Percentiles rank a stretch among this genome's conserved stretches.
phyloP scores from a whole-genome alignment of 163 green algal genomes.

The Scenedesmus sp. region DNA sequence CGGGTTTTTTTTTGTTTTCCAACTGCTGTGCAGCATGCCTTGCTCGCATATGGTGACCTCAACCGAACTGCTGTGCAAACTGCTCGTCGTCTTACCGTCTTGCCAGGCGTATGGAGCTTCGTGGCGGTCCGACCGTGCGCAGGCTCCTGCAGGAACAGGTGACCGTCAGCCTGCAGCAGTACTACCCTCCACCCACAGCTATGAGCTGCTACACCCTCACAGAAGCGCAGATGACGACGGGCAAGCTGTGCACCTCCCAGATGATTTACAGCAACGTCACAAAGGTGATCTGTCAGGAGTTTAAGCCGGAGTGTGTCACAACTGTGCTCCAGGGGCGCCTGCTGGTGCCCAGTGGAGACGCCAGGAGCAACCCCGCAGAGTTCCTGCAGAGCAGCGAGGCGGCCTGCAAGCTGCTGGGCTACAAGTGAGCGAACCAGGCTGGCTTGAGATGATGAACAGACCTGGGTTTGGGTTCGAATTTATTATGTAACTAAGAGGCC shows the following conservation, averaged over 20 bases:
- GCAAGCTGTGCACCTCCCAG: constrained; percentile 26
- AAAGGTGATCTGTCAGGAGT: constrained; percentile 8
- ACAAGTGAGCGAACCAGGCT: neutral
- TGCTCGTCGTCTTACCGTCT: neutral
- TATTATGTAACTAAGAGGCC: too few relatives aligned
- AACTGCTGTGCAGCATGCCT: neutral
- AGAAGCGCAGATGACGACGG: constrained; percentile 3
- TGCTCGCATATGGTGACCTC: neutral
- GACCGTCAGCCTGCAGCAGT: constrained; percentile 3
- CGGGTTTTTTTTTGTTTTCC: neutral
- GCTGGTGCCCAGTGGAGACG: constrained; percentile 11
- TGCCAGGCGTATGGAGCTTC: neutral
- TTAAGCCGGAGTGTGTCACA: neutral
- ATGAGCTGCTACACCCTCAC: constrained; percentile 7
- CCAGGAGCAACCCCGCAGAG: constrained; percentile 19
- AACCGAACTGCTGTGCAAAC: neutral
- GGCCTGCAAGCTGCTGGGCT: constrained; percentile 33
- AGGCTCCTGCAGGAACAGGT: constrained; percentile 15
- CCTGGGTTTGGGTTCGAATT: too few relatives aligned
- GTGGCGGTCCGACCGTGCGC: neutral
- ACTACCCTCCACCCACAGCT: neutral
- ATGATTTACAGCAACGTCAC: constrained; percentile 1
- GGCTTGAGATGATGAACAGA: too few relatives aligned
- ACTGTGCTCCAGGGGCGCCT: neutral
- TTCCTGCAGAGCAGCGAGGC: constrained; percentile 27